phyloP scores from a whole-genome alignment of 805 yeast species.

The Pichia phayaonensis region DNA sequence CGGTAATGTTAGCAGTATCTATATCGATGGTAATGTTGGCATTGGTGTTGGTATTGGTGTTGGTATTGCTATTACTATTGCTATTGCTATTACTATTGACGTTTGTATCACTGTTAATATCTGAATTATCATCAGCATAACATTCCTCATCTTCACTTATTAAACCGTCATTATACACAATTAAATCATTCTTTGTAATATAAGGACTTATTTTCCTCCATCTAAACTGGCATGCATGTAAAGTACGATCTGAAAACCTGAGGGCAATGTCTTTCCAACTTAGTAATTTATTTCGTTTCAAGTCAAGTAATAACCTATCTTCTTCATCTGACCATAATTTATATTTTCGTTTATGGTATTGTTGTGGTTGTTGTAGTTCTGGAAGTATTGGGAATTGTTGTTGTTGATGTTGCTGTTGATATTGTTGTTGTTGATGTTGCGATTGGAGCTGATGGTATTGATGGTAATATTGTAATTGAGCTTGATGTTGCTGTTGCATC shows the following conservation, averaged over 20 bases:
- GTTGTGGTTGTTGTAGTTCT: neutral
- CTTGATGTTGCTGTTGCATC: neutral
- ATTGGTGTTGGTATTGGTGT: neutral
- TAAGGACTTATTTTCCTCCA: conserved; percentile 12
- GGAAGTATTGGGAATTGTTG: neutral
- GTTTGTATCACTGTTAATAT: too few relatives aligned
- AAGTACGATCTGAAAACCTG: conserved; percentile 10
- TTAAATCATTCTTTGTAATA: neutral
- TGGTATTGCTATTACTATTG: neutral
- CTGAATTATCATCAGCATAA: neutral
- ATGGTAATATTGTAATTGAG: neutral
- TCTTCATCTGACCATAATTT: conserved; percentile 14
- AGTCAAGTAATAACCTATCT: conserved; percentile 7
- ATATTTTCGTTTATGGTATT: conserved; percentile 6
- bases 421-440: neutral
- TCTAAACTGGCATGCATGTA: conserved; percentile 15
- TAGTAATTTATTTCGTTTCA: conserved; percentile 4
- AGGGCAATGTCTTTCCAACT: conserved; percentile 13
- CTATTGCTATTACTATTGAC: neutral
- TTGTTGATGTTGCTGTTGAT: neutral
- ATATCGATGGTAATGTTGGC: neutral
- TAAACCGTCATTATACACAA: neutral
- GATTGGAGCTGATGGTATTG: conserved; percentile 1
- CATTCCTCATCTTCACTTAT: neutral
- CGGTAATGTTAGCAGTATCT: neutral